Evolutionary conservation across 2,329 filamentous ascomycete genomes (phyloP).

Genomic region (Trichoderma sp.): DNA sequence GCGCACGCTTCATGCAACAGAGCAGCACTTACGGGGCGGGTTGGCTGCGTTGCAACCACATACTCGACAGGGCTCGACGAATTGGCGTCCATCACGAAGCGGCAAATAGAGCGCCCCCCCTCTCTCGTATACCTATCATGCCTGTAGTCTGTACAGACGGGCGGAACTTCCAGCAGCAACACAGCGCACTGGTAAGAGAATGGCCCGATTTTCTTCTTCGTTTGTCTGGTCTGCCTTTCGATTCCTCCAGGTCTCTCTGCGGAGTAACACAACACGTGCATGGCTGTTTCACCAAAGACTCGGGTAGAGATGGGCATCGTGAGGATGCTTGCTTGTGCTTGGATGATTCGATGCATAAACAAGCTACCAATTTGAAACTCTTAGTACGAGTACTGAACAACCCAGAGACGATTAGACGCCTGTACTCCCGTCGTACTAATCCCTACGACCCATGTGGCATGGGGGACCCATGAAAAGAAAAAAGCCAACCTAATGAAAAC

Average conservation of each 20-base stretch:
- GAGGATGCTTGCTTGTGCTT: not conserved
- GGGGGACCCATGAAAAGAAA: not conserved
- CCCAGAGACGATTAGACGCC: not conserved
- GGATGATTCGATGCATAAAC: not conserved
- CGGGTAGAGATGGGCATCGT: not conserved
- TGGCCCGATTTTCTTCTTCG: not conserved
- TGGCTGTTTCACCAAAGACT: not conserved
- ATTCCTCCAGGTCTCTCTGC: not conserved
- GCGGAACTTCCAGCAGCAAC: not conserved
- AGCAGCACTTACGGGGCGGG: not conserved
- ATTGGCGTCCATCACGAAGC: not conserved
- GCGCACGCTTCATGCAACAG: not conserved
- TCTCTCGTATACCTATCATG: not conserved
- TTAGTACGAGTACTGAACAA: not conserved
- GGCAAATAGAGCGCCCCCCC: not conserved
- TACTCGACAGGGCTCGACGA: not conserved
- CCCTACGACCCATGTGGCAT: not conserved
- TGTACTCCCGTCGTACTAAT: not conserved
- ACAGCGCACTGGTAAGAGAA: not conserved
- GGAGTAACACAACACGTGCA: not conserved
- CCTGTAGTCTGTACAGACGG: not conserved
- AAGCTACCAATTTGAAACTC: not conserved
- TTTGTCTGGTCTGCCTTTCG: not conserved
- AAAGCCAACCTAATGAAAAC: not conserved
- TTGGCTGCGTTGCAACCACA: slow-evolving; percentile 9